Evolutionary conservation across 176 grass and related monocot species (phyloP).

Genomic region (Triticum monococcum): DNA sequence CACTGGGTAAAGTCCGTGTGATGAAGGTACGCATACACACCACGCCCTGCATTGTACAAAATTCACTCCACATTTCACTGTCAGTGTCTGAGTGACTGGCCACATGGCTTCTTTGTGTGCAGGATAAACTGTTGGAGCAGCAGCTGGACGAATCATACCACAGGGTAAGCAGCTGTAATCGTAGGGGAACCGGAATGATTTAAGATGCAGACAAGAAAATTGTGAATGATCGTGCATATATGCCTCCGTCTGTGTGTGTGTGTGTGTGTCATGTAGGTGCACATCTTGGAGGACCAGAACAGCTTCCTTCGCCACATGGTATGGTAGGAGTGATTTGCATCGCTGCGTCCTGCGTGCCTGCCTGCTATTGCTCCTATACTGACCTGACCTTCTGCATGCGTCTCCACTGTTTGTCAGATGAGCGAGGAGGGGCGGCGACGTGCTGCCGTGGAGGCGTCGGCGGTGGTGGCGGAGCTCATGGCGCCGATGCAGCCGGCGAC

Average conservation of each 20-base stretch:
- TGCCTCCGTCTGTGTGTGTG: no score
- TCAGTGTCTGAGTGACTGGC: not conserved
- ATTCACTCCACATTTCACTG: no score
- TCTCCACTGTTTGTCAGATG: not conserved
- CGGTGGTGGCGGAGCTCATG: not conserved
- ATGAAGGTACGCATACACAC: not conserved
- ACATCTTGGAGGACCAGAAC: not conserved
- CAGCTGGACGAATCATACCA: not conserved
- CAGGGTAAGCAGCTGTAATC: not conserved
- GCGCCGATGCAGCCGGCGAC: not conserved
- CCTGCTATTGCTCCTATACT: no score
- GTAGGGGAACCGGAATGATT: not conserved
- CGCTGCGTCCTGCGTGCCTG: not conserved
- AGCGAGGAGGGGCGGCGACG: not conserved
- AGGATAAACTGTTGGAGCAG: not conserved
- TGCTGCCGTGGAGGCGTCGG: not conserved
- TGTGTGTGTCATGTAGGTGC: not conserved
- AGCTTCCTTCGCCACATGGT: not conserved
- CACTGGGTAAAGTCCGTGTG: not conserved
- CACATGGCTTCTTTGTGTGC: not conserved
- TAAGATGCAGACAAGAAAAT: not conserved
- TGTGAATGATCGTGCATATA: not conserved
- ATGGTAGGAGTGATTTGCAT: not conserved
- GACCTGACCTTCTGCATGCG: not conserved
- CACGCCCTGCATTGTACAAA: not conserved